Base-by-base conservation (phyloP, 441 rosid species). In the Croton laevigatus region DNA sequence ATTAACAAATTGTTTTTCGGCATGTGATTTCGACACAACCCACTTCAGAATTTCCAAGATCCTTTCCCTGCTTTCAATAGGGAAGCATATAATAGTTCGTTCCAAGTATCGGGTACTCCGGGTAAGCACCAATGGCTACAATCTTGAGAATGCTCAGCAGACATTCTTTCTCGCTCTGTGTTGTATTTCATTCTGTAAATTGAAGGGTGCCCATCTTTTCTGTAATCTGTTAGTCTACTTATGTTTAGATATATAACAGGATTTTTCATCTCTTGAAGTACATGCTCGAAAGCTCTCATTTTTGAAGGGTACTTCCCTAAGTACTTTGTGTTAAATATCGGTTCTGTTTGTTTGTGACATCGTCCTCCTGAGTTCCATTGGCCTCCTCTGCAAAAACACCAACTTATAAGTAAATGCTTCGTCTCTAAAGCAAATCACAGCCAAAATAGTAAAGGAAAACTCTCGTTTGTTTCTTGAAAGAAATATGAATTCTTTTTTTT, bases 51-150 rank as follows among this genome's bases (percentile, higher is more conserved):
- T 74, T 75, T 73, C 82, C 83, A 84, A 6, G 88, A 76, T 9
- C 85, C 88, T 40, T 65, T 76, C 9, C 88, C 84, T 5, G 78
- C 75, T 77, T 87, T 85, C 80, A 94, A 73, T 32, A 94, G 80
- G 32, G 95, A 86, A 13, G 90, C 97, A 10, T 88, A 90, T 62
- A 94, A 77, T 42, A 91, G 83, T 59, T 90, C 96, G 61, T 94
- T 94, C 98, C 98, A 91, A 1, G 90, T 77, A 71, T 94, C 98
- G 0, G 96, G 97, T 8, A 90, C 96, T 1, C 98, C 98, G 0
- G 98, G 98, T 59, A 94, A 90, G 81, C 97, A 94, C 98, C 98
- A 94, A 48, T 94, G 98, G 70, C 98, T 91, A 81, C 98, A 94
- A 73, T 94, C 98, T 77, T 94, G 97, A 80, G 77, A 87, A 76